These are phyloP conservation scores for Coniochaeta sp. DNA, from an alignment of 2,329 filamentous ascomycete genomes.

Conservation along the genomic window DNA sequence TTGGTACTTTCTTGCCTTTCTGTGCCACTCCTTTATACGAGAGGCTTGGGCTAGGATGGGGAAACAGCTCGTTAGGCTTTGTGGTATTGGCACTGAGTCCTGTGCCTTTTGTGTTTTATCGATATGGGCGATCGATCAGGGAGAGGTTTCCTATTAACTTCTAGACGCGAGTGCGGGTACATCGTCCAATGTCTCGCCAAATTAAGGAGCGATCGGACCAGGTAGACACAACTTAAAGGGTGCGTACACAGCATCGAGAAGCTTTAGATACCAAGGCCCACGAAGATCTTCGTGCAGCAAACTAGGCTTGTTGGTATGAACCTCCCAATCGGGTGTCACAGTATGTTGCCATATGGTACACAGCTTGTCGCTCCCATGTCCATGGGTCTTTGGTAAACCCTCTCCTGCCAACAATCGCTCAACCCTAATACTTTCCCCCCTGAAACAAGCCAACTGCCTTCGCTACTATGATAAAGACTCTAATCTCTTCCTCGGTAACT, in stretches of 20 bases:
- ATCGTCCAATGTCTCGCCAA: background rate
- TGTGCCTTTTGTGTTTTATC: constrained; percentile 2
- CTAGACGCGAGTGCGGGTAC: background rate
- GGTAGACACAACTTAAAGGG: no score
- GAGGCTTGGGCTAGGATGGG: constrained; percentile 22
- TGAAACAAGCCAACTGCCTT: background rate
- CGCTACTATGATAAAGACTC: background rate
- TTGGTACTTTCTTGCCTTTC: constrained; percentile 48
- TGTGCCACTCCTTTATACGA: constrained; percentile 26
- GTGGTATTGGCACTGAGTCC: constrained; percentile 17
- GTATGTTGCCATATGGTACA: no score
- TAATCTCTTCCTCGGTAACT: background rate
- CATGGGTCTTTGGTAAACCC: no score
- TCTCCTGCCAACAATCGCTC: no score
- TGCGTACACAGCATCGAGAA: no score
- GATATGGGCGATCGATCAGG: background rate
- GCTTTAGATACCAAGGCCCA: no score
- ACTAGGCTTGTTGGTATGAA: no score
- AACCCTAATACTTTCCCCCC: background rate
- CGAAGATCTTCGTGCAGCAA: no score
- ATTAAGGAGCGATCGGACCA: no score
- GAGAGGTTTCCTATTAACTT: background rate
- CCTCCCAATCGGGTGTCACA: no score
- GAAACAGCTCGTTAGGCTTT: constrained; percentile 21
- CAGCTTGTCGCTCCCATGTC: no score